A percentile compares a stretch with the other conserved stretches of the same genome.
These are phyloP conservation scores for Calonectria hongkongensis DNA, from an alignment of 2,329 filamentous ascomycete genomes.

Conservation along the genomic window DNA sequence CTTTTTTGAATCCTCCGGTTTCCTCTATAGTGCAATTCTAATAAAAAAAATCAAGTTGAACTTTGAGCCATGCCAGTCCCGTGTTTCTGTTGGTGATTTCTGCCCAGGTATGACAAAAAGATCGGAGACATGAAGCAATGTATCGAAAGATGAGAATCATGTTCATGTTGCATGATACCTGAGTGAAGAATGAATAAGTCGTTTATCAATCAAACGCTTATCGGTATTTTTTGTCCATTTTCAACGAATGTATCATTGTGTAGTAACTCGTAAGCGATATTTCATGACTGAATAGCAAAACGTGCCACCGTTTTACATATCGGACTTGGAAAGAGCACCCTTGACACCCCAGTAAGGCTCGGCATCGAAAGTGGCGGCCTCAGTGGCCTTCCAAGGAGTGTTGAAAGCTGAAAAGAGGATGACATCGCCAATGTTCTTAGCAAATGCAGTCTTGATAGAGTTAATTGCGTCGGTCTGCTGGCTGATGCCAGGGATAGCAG, in stretches of 20 bases:
- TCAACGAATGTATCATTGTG: neutral
- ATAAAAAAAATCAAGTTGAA: neutral
- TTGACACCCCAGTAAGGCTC: constrained; percentile 86
- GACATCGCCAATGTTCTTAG: constrained; percentile 68
- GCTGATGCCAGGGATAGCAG: constrained; percentile 79
- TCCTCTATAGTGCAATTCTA: neutral
- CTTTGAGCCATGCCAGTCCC: neutral
- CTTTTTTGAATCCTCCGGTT: too few relatives aligned
- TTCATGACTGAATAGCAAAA: neutral
- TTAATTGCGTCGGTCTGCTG: constrained; percentile 81
- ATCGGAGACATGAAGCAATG: neutral
- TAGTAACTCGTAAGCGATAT: neutral
- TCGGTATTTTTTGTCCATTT: neutral
- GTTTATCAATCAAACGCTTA: neutral
- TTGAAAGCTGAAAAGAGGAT: constrained; percentile 89
- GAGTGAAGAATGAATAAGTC: neutral
- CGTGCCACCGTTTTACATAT: constrained; percentile 37
- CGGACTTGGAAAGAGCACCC: constrained; percentile 53
- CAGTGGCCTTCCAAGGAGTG: constrained; percentile 84
- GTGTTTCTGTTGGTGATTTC: neutral
- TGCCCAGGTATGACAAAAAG: neutral
- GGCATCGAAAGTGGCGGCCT: constrained; percentile 77
- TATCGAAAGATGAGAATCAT: neutral
- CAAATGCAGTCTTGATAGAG: constrained; percentile 78
- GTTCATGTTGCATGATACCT: neutral